These are phyloP conservation scores for Backusella tarrabulga DNA, from an alignment of 192 early-diverging fungal species.

Conservation along the genomic window DNA sequence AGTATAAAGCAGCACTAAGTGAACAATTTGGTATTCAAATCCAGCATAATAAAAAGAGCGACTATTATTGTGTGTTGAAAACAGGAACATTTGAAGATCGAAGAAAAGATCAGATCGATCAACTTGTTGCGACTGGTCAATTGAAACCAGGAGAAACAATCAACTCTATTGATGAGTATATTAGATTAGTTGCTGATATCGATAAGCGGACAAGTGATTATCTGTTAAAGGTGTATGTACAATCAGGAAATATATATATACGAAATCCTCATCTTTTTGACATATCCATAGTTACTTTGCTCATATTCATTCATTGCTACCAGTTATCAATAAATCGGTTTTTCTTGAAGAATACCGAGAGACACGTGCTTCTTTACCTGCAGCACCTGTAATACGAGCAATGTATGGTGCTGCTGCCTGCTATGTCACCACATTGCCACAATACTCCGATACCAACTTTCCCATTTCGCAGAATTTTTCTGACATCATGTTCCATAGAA, in stretches of 20 bases:
- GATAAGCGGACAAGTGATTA: slow-evolving; percentile 24
- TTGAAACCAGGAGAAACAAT: neutral
- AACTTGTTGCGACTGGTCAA: neutral
- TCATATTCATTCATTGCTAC: slow-evolving; percentile 68
- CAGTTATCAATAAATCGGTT: slow-evolving; percentile 61
- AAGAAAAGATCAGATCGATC: slow-evolving; percentile 9
- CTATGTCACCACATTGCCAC: slow-evolving; percentile 23
- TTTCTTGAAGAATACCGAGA: slow-evolving; percentile 50
- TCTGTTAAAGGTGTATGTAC: slow-evolving; percentile 27
- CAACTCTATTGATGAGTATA: slow-evolving; percentile 22
- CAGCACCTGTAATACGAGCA: slow-evolving; percentile 27
- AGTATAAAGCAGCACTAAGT: neutral
- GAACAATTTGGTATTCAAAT: neutral
- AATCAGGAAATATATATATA: neutral
- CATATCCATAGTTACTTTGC: slow-evolving; percentile 49
- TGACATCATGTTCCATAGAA: slow-evolving; percentile 7
- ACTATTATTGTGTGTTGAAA: slow-evolving; percentile 13
- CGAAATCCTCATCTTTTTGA: neutral
- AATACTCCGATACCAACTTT: neutral
- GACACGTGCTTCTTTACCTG: slow-evolving; percentile 17
- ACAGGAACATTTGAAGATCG: slow-evolving; percentile 17
- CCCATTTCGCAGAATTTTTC: neutral
- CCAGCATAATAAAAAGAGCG: neutral
- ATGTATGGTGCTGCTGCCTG: slow-evolving; percentile 33
- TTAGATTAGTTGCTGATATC: slow-evolving; percentile 20